These are phyloP conservation scores for Metarhizium brunneum DNA, from an alignment of 2,329 filamentous ascomycete genomes.

Conservation along the genomic window DNA sequence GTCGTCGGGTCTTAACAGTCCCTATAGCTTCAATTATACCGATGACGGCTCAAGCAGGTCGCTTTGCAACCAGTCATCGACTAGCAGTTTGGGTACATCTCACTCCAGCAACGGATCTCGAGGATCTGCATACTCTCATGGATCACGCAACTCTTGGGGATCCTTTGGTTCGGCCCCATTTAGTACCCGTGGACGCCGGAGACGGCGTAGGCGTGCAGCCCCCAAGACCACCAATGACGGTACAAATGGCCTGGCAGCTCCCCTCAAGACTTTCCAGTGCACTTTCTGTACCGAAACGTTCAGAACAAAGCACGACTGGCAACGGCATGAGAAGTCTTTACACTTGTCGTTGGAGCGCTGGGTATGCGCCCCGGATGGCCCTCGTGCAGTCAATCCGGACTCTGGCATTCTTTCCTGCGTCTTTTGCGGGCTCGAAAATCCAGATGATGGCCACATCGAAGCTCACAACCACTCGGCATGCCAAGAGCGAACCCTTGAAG, in stretches of 20 bases:
- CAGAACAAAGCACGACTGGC: constrained; percentile 60
- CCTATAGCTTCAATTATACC: constrained; percentile 46
- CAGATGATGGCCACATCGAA: constrained; percentile 46
- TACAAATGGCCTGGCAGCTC: constrained; percentile 26
- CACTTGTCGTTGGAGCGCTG: constrained; percentile 56
- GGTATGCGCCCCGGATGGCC: constrained; percentile 53
- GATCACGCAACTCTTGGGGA: constrained; percentile 46
- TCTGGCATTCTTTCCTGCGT: constrained; percentile 49
- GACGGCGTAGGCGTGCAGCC: constrained; percentile 36
- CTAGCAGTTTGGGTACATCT: constrained; percentile 51
- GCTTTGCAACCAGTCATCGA: constrained; percentile 48
- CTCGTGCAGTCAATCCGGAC: constrained; percentile 46
- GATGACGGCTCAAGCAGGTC: constrained; percentile 53
- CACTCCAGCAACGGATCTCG: constrained; percentile 50
- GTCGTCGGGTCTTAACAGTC: constrained; percentile 48
- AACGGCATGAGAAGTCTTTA: constrained; percentile 60
- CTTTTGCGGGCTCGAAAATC: constrained; percentile 49
- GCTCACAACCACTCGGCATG: constrained; percentile 54
- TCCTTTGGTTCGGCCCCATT: constrained; percentile 38
- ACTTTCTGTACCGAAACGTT: constrained; percentile 63
- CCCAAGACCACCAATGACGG: constrained; percentile 26
- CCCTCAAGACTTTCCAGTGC: constrained; percentile 52
- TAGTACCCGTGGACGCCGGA: constrained; percentile 34
- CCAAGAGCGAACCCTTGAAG: constrained; percentile 51
- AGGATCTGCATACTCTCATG: constrained; percentile 49